Base-by-base conservation (phyloP, 2,329 filamentous ascomycete genomes). In the Ilyonectria destructans region DNA sequence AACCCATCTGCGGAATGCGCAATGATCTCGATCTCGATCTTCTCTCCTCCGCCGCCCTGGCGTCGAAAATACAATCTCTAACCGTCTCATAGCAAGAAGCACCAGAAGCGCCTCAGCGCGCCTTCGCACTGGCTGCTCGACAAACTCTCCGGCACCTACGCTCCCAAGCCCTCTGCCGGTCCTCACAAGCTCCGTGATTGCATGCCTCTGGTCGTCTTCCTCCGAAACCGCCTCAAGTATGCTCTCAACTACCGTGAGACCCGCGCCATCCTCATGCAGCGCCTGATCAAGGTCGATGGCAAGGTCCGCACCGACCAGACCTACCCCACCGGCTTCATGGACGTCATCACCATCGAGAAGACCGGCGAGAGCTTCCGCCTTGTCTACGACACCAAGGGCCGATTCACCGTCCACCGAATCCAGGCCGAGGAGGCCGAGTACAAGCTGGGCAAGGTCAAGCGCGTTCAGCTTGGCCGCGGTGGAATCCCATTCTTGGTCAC, bases 401-500 rank as follows among this genome's bases (percentile, higher is more conserved):
- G 96, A 85, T 99, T 98, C 94, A 98, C 96, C 85, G 95, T 99
- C 84, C 96, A 99, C 94, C 94, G 96, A 83, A 98, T 99, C 88
- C 96, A 97, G 86, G 88, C 91, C 79, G 96, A 98, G 90, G 96
- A 99, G 93, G 95, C 96, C 80, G 92, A 96, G 90, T 99, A 98
- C 94, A 99, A 99, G 93, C 91, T 99, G 81, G 95, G 95, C 90
- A 99, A 98, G 91, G 96, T 99, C 89, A 98, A 98, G 94, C 93
- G 96, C 82, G 96, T 99, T 74, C 96, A 99, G 90, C 91, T 99
- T 81, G 96, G 96, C 90, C 96, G 95, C 88, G 97, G 96, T 88
- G 96, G 95, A 90, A 97, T 99, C 92, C 96, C 96, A 97, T 99
- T 97, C 95, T 98, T 98, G 95, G 96, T 99, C 94, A 99, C 96